Evolutionary conservation across 192 early-diverging fungal genomes (phyloP).

Genomic region (Cladochytrium replicatum): DNA sequence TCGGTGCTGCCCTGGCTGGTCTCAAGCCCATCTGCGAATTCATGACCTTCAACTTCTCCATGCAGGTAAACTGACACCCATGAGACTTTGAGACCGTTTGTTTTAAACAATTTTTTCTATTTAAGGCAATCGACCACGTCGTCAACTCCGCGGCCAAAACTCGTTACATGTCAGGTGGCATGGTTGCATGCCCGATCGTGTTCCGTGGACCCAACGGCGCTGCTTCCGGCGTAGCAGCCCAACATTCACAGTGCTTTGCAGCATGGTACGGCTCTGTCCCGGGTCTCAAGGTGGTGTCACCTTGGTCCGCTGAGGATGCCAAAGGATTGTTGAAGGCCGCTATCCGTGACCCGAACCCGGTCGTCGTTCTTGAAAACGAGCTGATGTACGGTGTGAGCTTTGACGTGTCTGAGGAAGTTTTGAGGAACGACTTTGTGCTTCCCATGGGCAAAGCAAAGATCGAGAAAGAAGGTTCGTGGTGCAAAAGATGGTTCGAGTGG

Average conservation of each 20-base stretch:
- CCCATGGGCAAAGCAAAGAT: constrained; percentile 96
- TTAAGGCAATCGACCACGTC: constrained; percentile 97
- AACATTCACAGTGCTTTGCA: constrained; percentile 98
- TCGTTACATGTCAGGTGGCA: constrained; percentile 93
- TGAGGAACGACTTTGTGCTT: constrained; percentile 70
- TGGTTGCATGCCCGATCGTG: constrained; percentile 81
- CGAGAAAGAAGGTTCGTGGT: constrained; percentile 43
- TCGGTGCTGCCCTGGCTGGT: constrained; percentile 87
- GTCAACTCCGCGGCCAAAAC: constrained; percentile 99
- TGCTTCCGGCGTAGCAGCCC: constrained; percentile 92
- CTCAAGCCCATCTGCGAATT: constrained; percentile 98
- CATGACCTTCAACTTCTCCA: constrained; percentile 99
- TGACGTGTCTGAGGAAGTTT: constrained; percentile 67
- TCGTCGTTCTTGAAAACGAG: constrained; percentile 94
- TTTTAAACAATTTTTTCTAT: constrained; percentile 9
- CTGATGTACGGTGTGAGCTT: constrained; percentile 91
- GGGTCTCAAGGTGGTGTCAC: constrained; percentile 92
- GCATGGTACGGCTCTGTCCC: constrained; percentile 97
- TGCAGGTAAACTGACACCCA: constrained; percentile 84
- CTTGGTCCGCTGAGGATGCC: constrained; percentile 93
- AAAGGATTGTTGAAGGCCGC: constrained; percentile 97
- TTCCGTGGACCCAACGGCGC: constrained; percentile 99
- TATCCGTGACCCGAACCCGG: constrained; percentile 96
- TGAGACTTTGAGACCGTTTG: not conserved
- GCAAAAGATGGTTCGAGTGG: not conserved